These are phyloP conservation scores for Hortaea werneckii DNA, from an alignment of 2,329 filamentous ascomycete species.

Conservation along the genomic window DNA sequence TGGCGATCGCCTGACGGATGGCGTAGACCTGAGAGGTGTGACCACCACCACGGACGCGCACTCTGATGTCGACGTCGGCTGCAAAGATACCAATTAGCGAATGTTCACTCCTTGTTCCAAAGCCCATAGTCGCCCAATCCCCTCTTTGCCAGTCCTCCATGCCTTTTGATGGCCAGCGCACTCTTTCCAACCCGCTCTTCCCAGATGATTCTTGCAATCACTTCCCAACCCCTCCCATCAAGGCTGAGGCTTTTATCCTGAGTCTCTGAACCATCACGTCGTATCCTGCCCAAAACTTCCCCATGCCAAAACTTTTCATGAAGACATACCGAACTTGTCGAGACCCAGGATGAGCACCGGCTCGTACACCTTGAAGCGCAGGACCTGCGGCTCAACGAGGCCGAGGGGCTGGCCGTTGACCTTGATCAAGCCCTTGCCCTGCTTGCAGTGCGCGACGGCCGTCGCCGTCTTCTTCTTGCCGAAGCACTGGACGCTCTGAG, in stretches of 20 bases:
- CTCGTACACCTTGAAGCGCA: constrained; percentile 99
- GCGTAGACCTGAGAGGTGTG: constrained; percentile 97
- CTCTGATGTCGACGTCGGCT: constrained; percentile 88
- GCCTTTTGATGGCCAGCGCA: neutral
- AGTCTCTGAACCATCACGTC: no score
- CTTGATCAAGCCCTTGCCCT: constrained; percentile 86
- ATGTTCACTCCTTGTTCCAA: constrained; percentile 3
- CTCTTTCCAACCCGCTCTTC: neutral
- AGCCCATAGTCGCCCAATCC: neutral
- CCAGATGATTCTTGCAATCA: neutral
- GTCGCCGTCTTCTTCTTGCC: constrained; percentile 65
- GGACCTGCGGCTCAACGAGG: constrained; percentile 90
- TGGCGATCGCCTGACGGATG: constrained; percentile 97
- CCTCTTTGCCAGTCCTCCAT: neutral
- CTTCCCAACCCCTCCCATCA: no score
- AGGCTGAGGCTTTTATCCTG: no score
- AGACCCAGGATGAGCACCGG: constrained; percentile 92
- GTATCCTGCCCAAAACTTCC: no score
- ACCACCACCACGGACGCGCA: constrained; percentile 92
- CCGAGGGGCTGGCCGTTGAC: constrained; percentile 95
- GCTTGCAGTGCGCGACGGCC: constrained; percentile 89
- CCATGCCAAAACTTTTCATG: neutral
- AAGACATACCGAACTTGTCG: constrained; percentile 70
- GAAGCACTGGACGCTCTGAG: constrained; percentile 71
- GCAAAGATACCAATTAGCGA: constrained; percentile 14